Evolutionary conservation across 805 yeast species (phyloP).

Genomic region (Dipodascus geniculatus): DNA sequence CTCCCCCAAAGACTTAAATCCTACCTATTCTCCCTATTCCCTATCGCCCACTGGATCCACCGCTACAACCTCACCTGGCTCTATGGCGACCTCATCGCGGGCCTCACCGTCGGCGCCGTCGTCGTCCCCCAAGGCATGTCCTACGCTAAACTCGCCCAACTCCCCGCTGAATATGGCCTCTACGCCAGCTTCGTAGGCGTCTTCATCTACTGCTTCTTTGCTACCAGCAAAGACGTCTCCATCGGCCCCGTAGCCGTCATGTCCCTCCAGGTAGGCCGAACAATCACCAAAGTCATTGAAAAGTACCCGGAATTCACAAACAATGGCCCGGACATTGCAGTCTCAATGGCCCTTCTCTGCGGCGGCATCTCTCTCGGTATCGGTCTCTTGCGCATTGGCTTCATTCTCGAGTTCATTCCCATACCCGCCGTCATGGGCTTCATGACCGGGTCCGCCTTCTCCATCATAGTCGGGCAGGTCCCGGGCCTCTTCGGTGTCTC

Average conservation of each 20-base stretch:
- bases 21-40: conserved; percentile 60
- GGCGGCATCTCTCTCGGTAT: conserved; percentile 77
- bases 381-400: conserved; percentile 76
- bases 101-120: conserved; percentile 86
- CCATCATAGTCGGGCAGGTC: conserved; percentile 72
- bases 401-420: conserved; percentile 79
- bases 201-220: conserved; percentile 76
- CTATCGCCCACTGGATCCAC: conserved; percentile 72
- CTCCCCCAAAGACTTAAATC: conserved; percentile 6
- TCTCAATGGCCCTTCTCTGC: conserved; percentile 65
- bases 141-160: conserved; percentile 76
- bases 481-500: conserved; percentile 73
- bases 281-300: conserved; percentile 49
- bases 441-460: conserved; percentile 89
- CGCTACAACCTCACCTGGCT: conserved; percentile 77
- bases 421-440: conserved; percentile 89
- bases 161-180: conserved; percentile 74
- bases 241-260: conserved; percentile 97
- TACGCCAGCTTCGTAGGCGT: conserved; percentile 91
- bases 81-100: conserved; percentile 76
- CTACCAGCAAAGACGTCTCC: conserved; percentile 90
- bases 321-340: conserved; percentile 64
- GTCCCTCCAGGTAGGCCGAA: conserved; percentile 77
- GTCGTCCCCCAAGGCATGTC: conserved; percentile 95
- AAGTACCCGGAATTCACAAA: conserved; percentile 33